Percentiles rank a stretch among this genome's conserved stretches.
Conservation (phyloP, 2,329 filamentous ascomycete species). For the Rutstroemia sp. region DNA sequence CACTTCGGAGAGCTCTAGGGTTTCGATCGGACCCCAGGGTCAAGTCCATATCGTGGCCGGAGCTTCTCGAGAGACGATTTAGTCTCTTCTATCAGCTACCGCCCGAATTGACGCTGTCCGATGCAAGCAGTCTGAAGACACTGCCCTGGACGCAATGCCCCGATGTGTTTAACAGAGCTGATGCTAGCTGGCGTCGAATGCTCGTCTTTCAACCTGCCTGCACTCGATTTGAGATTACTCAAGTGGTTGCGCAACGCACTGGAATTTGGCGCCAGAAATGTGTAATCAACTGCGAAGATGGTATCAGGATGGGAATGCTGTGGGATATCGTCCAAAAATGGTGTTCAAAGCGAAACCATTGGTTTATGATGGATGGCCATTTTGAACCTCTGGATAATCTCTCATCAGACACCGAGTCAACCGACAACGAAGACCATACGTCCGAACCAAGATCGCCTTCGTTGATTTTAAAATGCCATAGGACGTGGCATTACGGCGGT, state of each 20-base stretch:
- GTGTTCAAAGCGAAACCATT: constrained; percentile 5
- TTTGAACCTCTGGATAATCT: neutral
- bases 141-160: constrained; percentile 2
- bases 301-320: constrained; percentile 7
- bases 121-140: neutral
- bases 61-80: neutral
- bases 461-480: neutral
- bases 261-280: neutral
- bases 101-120: neutral
- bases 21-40: neutral
- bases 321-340: constrained; percentile 9
- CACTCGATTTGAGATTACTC: neutral
- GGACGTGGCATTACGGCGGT: neutral
- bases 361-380: neutral
- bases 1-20: neutral
- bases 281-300: constrained; percentile 2
- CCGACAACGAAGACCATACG: neutral
- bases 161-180: constrained; percentile 4
- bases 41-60: neutral
- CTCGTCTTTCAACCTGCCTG: constrained; percentile 7
- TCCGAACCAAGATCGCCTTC: neutral
- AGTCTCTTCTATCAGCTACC: constrained; percentile 1
- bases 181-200: constrained; percentile 7
- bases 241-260: neutral
- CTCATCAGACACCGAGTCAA: neutral